These are phyloP conservation scores for Lizonia empirigonia DNA, from an alignment of 2,329 filamentous ascomycete genomes.

Conservation along the genomic window DNA sequence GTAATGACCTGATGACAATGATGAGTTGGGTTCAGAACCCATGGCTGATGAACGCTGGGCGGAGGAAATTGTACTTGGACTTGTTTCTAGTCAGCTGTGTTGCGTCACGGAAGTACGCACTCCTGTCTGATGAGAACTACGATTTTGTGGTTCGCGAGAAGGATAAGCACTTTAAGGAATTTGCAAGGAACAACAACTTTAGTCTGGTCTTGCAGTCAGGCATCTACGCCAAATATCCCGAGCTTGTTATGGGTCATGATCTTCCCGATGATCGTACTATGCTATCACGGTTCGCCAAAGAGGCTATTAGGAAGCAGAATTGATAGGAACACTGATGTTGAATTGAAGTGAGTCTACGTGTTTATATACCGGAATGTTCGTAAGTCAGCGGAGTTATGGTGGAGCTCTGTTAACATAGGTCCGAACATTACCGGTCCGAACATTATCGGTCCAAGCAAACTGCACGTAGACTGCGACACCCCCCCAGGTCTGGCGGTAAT, in stretches of 20 bases:
- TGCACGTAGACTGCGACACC: too few relatives aligned
- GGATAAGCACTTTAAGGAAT: neutral
- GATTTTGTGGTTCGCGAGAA: neutral
- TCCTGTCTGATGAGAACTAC: neutral
- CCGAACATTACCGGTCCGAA: too few relatives aligned
- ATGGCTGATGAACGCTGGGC: neutral
- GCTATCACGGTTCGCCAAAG: too few relatives aligned
- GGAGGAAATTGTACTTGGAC: neutral
- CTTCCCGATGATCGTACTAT: neutral
- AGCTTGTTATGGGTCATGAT: neutral
- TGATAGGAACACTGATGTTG: too few relatives aligned
- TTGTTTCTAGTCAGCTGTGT: neutral
- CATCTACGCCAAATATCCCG: neutral
- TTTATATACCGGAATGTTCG: too few relatives aligned
- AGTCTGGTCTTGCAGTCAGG: neutral
- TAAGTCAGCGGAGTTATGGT: too few relatives aligned
- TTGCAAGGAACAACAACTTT: neutral
- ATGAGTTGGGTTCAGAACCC: neutral
- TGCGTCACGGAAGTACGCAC: too few relatives aligned
- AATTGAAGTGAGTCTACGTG: too few relatives aligned
- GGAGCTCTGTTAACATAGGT: too few relatives aligned
- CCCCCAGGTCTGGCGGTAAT: too few relatives aligned
- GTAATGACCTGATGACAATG: neutral
- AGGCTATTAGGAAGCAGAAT: too few relatives aligned
- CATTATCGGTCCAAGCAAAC: too few relatives aligned